phyloP scores from a whole-genome alignment of 2,329 filamentous ascomycete genomes.

The Ascosphaera apis region DNA sequence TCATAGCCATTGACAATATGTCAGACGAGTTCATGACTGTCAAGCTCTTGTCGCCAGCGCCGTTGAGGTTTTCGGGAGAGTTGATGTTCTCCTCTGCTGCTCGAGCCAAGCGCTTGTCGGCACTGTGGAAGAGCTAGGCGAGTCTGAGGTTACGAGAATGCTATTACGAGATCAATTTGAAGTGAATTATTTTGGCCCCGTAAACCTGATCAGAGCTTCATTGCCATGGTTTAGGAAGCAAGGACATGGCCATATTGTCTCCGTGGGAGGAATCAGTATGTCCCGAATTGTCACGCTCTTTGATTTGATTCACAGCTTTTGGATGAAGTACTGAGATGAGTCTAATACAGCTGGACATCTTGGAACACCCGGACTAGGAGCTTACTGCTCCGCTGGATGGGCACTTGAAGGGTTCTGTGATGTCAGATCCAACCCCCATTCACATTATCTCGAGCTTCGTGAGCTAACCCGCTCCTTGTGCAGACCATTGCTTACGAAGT shows the following conservation, averaged over 20 bases:
- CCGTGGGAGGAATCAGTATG: conserved; percentile 60
- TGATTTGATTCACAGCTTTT: neutral
- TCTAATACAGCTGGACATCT: conserved; percentile 47
- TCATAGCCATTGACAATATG: conserved; percentile 16
- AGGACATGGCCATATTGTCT: conserved; percentile 70
- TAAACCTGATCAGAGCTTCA: conserved; percentile 83
- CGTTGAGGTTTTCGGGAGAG: conserved; percentile 56
- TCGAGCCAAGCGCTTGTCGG: conserved; percentile 76
- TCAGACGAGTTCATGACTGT: conserved; percentile 36
- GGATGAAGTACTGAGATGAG: neutral
- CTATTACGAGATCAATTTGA: conserved; percentile 84
- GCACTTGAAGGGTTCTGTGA: conserved; percentile 92
- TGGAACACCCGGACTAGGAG: conserved; percentile 71
- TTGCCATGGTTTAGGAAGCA: conserved; percentile 59
- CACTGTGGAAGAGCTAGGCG: conserved; percentile 70
- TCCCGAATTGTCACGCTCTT: neutral
- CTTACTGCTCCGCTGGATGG: conserved; percentile 86
- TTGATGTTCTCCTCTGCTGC: conserved; percentile 81
- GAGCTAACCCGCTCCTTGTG: neutral
- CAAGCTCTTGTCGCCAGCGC: conserved; percentile 73
- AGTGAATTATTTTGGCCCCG: conserved; percentile 78
- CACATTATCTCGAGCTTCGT: neutral
- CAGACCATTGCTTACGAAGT: conserved; percentile 78
- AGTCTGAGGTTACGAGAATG: conserved; percentile 46
- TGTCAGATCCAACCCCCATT: conserved; percentile 18